A percentile compares a stretch with the other conserved stretches of the same genome.
Conservation (phyloP, 306 rosid genomes). For the Delonix regia region DNA sequence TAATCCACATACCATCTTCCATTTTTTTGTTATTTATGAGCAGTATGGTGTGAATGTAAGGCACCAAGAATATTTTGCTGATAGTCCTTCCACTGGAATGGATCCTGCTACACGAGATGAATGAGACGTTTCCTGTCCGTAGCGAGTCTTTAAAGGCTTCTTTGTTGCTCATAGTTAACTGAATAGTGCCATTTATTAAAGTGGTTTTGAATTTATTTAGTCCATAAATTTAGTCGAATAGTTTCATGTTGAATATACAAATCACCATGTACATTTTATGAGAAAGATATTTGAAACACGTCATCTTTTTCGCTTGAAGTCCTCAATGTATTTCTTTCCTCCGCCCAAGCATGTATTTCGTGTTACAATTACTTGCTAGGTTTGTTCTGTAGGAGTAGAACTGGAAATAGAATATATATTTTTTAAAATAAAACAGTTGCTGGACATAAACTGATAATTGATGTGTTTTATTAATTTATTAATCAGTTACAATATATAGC, state of each 20-base stretch:
- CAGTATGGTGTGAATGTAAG: constrained; percentile 79
- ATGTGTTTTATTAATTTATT: too few relatives aligned
- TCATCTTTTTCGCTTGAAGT: background rate
- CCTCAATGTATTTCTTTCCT: background rate
- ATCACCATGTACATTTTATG: constrained; percentile 11
- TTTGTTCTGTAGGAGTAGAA: background rate
- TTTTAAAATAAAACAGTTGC: too few relatives aligned
- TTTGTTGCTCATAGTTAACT: constrained; percentile 22
- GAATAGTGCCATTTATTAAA: background rate
- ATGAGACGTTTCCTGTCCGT: constrained; percentile 45
- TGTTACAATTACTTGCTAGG: background rate
- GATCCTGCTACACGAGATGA: constrained; percentile 96
- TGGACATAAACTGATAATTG: too few relatives aligned
- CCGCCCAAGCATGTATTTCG: background rate
- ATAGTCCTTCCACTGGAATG: constrained; percentile 81
- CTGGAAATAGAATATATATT: too few relatives aligned
- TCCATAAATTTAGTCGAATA: constrained; percentile 13
- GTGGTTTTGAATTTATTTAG: constrained; percentile 14
- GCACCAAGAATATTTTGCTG: constrained; percentile 99
- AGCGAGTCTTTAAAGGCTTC: constrained; percentile 18
- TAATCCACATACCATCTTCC: constrained; percentile 19
- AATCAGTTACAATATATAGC: too few relatives aligned
- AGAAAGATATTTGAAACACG: background rate
- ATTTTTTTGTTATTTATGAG: constrained; percentile 16
- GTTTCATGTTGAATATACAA: background rate